Percentiles rank a stretch among this genome's conserved stretches.
These are phyloP conservation scores for Aphanomyces stellatus DNA, from an alignment of 352 stramenopile genomes.

Conservation along the genomic window DNA sequence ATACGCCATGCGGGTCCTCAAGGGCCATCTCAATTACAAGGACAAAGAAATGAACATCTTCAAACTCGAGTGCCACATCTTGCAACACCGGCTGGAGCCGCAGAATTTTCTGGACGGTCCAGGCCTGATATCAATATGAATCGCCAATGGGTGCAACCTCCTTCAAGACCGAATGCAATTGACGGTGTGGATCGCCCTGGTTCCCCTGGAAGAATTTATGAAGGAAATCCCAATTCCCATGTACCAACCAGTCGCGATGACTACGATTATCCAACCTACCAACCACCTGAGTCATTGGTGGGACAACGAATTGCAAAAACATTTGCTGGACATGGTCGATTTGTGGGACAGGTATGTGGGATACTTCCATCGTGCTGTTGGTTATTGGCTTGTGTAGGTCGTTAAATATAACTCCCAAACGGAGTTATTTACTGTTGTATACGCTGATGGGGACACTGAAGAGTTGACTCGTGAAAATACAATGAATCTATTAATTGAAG, in stretches of 20 bases:
- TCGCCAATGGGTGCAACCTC: no score
- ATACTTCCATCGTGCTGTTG: background rate
- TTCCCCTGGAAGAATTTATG: background rate
- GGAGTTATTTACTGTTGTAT: constrained; percentile 70
- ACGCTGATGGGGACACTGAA: constrained; percentile 73
- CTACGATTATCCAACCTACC: constrained; percentile 15
- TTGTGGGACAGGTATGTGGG: constrained; percentile 48
- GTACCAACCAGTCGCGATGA: background rate
- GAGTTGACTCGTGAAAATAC: constrained; percentile 67
- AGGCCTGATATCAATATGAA: no score
- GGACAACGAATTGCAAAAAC: constrained; percentile 77
- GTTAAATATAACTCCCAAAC: constrained; percentile 74
- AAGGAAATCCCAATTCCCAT: background rate
- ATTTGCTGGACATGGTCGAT: constrained; percentile 66
- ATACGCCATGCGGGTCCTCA: no score
- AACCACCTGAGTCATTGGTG: constrained; percentile 49
- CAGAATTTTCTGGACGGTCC: no score
- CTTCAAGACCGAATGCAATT: no score
- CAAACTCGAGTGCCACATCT: no score
- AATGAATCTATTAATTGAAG: constrained; percentile 77
- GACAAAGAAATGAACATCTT: no score
- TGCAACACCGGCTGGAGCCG: no score
- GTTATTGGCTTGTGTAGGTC: constrained; percentile 28
- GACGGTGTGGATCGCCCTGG: background rate
- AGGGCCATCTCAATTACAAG: no score